These are phyloP conservation scores for Talaromyces piceae DNA, from an alignment of 2,329 filamentous ascomycete genomes.

Conservation along the genomic window DNA sequence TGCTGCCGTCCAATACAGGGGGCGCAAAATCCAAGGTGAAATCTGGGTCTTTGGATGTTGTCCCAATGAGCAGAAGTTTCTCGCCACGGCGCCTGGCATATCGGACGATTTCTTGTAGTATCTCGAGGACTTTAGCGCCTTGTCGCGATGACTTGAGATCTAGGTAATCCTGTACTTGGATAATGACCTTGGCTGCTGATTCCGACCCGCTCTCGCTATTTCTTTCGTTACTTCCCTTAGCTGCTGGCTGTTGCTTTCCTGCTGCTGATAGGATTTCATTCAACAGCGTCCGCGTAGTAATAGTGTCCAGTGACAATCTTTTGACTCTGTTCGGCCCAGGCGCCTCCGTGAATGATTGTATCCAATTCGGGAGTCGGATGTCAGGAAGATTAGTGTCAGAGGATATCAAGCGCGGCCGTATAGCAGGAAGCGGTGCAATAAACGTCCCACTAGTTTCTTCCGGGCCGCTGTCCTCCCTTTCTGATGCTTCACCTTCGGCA, in stretches of 20 bases:
- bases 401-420: slow-evolving; percentile 6
- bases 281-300: not conserved
- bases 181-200: slow-evolving; percentile 48
- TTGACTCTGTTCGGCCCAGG: slow-evolving; percentile 16
- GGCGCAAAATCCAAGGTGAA: not conserved
- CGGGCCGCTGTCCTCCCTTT: slow-evolving; percentile 40
- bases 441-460: slow-evolving; percentile 21
- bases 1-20: not conserved
- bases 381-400: slow-evolving; percentile 17
- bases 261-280: not conserved
- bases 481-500: slow-evolving; percentile 33
- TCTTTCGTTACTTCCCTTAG: slow-evolving; percentile 13
- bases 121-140: slow-evolving; percentile 60
- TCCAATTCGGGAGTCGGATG: slow-evolving; percentile 25
- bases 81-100: slow-evolving; percentile 63
- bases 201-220: slow-evolving; percentile 21
- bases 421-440: not conserved
- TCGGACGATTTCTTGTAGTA: slow-evolving; percentile 65
- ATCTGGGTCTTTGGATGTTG: slow-evolving; percentile 45
- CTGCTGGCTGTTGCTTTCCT: not conserved
- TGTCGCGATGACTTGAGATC: slow-evolving; percentile 65
- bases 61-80: slow-evolving; percentile 72
- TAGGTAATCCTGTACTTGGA: slow-evolving; percentile 74
- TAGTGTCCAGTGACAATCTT: not conserved
- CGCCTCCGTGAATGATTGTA: slow-evolving; percentile 24